A percentile compares a stretch with the other conserved stretches of the same genome.
phyloP scores from a whole-genome alignment of 2,329 filamentous ascomycete species.

The Exophiala alcalophila region DNA sequence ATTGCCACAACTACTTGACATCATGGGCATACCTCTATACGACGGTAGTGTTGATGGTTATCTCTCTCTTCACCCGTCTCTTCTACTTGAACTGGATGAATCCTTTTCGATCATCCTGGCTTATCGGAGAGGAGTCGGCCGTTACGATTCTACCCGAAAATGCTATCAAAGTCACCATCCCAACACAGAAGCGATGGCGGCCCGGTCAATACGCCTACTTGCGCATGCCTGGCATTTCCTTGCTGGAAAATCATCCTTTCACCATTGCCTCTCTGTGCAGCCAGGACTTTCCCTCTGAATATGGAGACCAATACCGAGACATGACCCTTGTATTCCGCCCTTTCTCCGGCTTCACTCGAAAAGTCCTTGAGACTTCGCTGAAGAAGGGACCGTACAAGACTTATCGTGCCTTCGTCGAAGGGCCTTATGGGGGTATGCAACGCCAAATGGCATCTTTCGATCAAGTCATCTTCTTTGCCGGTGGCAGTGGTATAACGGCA shows the following conservation, averaged over 20 bases:
- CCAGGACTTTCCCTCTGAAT: slow-evolving; percentile 88
- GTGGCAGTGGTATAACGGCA: slow-evolving; percentile 90
- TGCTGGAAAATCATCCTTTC: slow-evolving; percentile 93
- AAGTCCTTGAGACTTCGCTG: slow-evolving; percentile 76
- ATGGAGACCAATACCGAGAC: slow-evolving; percentile 82
- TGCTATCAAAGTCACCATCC: slow-evolving; percentile 92
- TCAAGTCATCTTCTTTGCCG: slow-evolving; percentile 87
- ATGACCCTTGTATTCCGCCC: slow-evolving; percentile 89
- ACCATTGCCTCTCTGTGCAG: slow-evolving; percentile 91
- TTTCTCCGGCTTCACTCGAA: slow-evolving; percentile 83
- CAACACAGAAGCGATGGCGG: slow-evolving; percentile 87
- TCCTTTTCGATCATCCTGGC: slow-evolving; percentile 73
- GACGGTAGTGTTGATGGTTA: slow-evolving; percentile 72
- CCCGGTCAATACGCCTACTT: slow-evolving; percentile 94
- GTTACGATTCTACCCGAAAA: slow-evolving; percentile 88
- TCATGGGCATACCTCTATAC: slow-evolving; percentile 88
- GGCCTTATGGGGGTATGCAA: slow-evolving; percentile 92
- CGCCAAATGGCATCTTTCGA: slow-evolving; percentile 88
- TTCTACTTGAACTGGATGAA: slow-evolving; percentile 89
- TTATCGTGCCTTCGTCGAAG: slow-evolving; percentile 88
- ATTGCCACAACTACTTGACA: slow-evolving; percentile 85
- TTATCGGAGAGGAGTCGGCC: slow-evolving; percentile 87
- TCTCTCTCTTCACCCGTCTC: slow-evolving; percentile 70
- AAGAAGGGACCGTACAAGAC: slow-evolving; percentile 87
- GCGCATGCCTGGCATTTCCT: slow-evolving; percentile 85